A percentile compares a stretch with the other conserved stretches of the same genome.
phyloP scores from a whole-genome alignment of 1,284 basidiomycete genomes.

The Tilletia walkeri region DNA sequence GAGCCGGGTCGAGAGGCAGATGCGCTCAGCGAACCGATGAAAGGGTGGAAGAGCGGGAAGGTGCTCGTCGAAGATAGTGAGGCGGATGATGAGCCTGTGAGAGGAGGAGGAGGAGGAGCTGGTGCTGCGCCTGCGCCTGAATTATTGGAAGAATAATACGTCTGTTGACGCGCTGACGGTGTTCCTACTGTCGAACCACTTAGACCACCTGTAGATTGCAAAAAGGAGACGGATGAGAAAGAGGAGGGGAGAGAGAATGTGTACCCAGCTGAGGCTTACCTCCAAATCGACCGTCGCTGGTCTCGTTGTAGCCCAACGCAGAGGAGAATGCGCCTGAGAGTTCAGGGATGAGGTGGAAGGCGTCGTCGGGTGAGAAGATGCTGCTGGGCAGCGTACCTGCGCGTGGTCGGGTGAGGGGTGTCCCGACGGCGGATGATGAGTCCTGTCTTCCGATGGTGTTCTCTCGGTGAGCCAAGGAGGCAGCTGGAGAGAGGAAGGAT shows the following conservation, averaged over 20 bases:
- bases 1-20: background rate
- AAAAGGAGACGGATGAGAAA: too few species aligned
- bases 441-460: background rate
- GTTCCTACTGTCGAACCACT: too few species aligned
- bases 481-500: background rate
- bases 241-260: too few species aligned
- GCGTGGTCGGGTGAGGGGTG: slow-evolving; percentile 7
- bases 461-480: background rate
- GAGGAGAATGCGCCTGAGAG: background rate
- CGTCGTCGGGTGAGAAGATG: slow-evolving; percentile 4
- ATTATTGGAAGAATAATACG: background rate
- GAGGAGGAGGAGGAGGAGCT: background rate
- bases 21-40: background rate
- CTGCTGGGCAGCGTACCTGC: slow-evolving; percentile 5
- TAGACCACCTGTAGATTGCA: too few species aligned
- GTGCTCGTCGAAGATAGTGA: background rate
- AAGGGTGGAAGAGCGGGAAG: background rate
- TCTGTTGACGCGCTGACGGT: background rate
- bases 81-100: background rate
- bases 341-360: background rate
- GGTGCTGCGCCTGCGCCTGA: background rate
- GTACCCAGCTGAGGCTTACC: too few species aligned
- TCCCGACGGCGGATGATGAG: background rate
- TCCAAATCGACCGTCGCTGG: too few species aligned
- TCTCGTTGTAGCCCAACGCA: too few species aligned